Base-by-base conservation (phyloP, 2,329 filamentous ascomycete genomes). In the Aureobasidium leucospermi region DNA sequence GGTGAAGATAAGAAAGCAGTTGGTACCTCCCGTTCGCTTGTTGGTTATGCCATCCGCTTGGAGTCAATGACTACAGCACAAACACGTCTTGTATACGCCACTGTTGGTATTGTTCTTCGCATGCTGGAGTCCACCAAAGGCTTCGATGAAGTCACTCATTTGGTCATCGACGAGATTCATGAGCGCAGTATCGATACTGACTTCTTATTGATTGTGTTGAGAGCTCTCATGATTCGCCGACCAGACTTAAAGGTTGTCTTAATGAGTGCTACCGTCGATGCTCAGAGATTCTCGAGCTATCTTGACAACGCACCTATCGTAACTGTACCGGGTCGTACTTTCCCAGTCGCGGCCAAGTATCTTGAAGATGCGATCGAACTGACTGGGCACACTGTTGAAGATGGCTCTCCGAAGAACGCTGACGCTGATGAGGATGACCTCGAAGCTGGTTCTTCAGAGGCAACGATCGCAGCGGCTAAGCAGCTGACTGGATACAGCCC, bases 211-310 rank as follows among this genome's bases (percentile, higher is more conserved):
- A 94, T 99, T 65, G 89, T 97, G 1, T 81, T 99, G 53, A 90
- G 90, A 69, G 88, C 92, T 63, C 78, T 99, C 4, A 82, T 96
- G 75, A 72, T 82, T 32, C 83, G 83, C 65, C 83, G 93, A 58
- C 87, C 86, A 62, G 89, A 96, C 64, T 78, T 99, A 55, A 97
- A 96, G 73, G 88, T 99, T 19, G 82, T 99, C 39, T 81, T 99
- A 49, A 99, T 99, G 94, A 97, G 93, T 65, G 94, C 94, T 10
- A 99, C 94, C 0, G 90, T 99, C 7, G 90, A 99, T 71, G 90
- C 94, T 0, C 86, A 93, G 61, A 86, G 87, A 15, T 96, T 99
- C 70, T 96, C 94, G 0, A 83, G 84, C 10, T 99, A 97, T 69
- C 81, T 99, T 1, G 86, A 87, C 59, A 85, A 86, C 4, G 93